A percentile compares a stretch with the other conserved stretches of the same genome.
These are phyloP conservation scores for Triticum dicoccoides DNA, from an alignment of 176 grass and related monocot species.

Conservation along the genomic window DNA sequence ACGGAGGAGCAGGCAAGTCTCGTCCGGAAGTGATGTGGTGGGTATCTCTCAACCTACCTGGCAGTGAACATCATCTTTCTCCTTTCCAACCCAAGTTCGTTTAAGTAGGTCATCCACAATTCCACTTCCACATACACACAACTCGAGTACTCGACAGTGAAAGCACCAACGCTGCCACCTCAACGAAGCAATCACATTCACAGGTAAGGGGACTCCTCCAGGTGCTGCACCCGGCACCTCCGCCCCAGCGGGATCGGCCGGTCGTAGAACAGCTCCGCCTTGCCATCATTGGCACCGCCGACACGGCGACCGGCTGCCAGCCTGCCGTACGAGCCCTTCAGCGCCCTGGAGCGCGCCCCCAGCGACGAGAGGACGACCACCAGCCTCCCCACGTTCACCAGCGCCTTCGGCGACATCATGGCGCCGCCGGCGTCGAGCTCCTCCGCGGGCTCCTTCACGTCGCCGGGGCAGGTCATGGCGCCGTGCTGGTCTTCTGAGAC, in stretches of 20 bases:
- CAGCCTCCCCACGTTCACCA: background rate
- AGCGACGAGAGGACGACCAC: conserved; percentile 10
- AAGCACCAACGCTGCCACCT: background rate
- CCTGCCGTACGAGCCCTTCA: background rate
- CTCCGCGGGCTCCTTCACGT: background rate
- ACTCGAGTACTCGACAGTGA: background rate
- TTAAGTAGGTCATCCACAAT: background rate
- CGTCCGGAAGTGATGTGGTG: no score
- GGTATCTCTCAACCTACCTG: no score
- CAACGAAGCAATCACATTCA: background rate
- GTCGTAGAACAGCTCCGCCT: conserved; percentile 39
- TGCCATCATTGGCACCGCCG: background rate
- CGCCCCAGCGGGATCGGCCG: conserved; percentile 40
- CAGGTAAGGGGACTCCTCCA: conserved; percentile 29
- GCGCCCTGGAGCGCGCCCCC: background rate
- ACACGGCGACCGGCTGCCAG: background rate
- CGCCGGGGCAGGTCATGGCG: background rate
- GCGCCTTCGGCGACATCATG: background rate
- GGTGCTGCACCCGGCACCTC: conserved; percentile 47
- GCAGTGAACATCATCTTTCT: no score
- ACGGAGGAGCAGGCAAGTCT: no score
- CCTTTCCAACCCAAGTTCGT: no score
- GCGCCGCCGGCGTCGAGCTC: background rate
- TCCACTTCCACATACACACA: background rate
- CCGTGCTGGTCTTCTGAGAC: background rate